Base-by-base conservation (phyloP, 768 basidiomycete species). In the Holtermannia corniformis region DNA sequence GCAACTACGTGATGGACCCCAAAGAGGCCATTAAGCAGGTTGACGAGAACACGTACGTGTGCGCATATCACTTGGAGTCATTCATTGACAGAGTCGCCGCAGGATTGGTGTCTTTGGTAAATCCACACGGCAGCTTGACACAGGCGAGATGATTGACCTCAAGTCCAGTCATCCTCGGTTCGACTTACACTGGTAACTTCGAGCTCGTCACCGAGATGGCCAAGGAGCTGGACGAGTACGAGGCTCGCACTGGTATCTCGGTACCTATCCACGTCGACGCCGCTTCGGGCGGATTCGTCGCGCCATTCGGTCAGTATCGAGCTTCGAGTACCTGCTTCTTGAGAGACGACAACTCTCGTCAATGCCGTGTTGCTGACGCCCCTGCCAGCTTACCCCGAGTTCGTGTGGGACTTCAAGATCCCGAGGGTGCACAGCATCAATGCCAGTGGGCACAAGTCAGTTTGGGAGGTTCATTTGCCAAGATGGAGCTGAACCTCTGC, bases 131-230 rank as follows among this genome's bases (percentile, higher is more conserved):
- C 37, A 41, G 37, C 37, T 68, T 63, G 47, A 10, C 28, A 80
- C 52, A 80, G 80, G 53, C 74, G 81, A 22, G 78, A 76, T 26
- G 76, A 83, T 77, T 63, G 41, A 73, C 62, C 20, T 42, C 13
- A 43, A 23, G 32, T 28, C n/a, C 52, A 49, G 48, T 44, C 14
- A 51, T 60, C 41, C 64, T 68, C 22, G 67, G 71, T 59, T 73
- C 72, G 12, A 79, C 77, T 22, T 78, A 76, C 58, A 80, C 80
- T 4, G 80, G 78, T n/a, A 76, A 76, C 59, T 81, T 77, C 62
- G 91, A 93, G 62, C 82, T 84, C 12, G 90, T 95, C 26, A 80
- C 86, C 67, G 86, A 84, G 67, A 86, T 95, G 82, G 76, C 84
- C 1, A 81, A 83, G 41, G 62, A 63, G 50, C 58, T 89, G 70